phyloP scores from a whole-genome alignment of 2,329 filamentous ascomycete genomes.

The Diplodia intermedia region DNA sequence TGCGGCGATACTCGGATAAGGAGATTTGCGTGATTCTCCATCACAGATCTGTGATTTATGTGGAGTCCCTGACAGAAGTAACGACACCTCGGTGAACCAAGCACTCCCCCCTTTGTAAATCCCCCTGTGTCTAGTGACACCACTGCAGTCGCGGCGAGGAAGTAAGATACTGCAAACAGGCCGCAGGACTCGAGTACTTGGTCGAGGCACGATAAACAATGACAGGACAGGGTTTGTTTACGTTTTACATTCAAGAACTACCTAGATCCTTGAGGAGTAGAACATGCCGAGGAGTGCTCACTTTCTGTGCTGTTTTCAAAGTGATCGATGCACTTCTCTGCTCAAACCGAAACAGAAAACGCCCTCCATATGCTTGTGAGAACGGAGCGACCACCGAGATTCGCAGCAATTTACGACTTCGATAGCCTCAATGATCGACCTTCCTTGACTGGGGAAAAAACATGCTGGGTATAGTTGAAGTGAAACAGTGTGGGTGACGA shows the following conservation, averaged over 20 bases:
- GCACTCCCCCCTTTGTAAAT: too few relatives aligned
- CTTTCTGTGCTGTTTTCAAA: not conserved
- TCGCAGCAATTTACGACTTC: constrained; percentile 11
- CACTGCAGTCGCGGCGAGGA: too few relatives aligned
- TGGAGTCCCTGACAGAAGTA: too few relatives aligned
- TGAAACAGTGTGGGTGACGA: constrained; percentile 7
- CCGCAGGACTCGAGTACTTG: not conserved
- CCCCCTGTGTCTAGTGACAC: too few relatives aligned
- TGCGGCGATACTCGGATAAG: not conserved
- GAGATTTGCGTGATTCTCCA: not conserved
- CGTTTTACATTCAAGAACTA: constrained; percentile 17
- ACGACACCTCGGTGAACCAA: too few relatives aligned
- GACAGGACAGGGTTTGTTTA: not conserved
- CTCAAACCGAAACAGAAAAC: constrained; percentile 3
- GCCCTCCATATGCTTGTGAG: constrained; percentile 15
- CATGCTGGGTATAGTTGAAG: constrained; percentile 33
- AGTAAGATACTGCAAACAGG: not conserved
- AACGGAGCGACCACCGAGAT: constrained; percentile 8
- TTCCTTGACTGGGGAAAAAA: constrained; percentile 8
- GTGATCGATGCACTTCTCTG: not conserved
- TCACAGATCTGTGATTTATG: too few relatives aligned
- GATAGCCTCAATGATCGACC: constrained; percentile 10
- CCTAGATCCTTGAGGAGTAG: constrained; percentile 12
- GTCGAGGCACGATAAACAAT: not conserved
- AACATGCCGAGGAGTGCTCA: not conserved